Conservation (phyloP, 768 basidiomycete species). For the Coprinellus aureogranulatus region DNA sequence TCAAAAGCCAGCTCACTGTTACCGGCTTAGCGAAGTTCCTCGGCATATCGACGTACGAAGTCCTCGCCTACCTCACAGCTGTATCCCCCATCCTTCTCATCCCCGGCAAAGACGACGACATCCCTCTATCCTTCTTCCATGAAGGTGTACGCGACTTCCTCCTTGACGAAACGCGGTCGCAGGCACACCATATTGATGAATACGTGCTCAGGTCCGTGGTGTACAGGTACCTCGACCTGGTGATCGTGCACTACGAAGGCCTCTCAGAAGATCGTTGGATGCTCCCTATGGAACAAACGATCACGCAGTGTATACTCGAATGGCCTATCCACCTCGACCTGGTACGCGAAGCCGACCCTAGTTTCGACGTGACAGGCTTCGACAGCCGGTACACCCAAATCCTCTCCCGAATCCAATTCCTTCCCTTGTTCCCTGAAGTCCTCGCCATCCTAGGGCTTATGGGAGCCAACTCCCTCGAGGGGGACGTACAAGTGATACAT, state of each 20-base stretch:
- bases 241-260: neutral
- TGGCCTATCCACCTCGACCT: constrained; percentile 1
- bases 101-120: neutral
- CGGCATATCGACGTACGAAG: neutral
- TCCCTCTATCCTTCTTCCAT: neutral
- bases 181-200: neutral
- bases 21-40: neutral
- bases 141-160: neutral
- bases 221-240: neutral
- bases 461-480: neutral
- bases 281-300: neutral
- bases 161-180: neutral
- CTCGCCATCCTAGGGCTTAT: neutral
- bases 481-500: neutral
- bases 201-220: neutral
- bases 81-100: neutral
- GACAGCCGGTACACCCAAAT: neutral
- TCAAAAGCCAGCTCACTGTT: neutral
- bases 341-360: neutral
- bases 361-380: neutral
- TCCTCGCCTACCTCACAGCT: neutral
- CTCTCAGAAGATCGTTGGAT: constrained; percentile 1
- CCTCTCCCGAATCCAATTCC: neutral
- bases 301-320: neutral
- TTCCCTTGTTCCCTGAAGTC: neutral